Base-by-base conservation (phyloP, 371 early-diverging fungal species). In the Haplosporangium sp. region DNA sequence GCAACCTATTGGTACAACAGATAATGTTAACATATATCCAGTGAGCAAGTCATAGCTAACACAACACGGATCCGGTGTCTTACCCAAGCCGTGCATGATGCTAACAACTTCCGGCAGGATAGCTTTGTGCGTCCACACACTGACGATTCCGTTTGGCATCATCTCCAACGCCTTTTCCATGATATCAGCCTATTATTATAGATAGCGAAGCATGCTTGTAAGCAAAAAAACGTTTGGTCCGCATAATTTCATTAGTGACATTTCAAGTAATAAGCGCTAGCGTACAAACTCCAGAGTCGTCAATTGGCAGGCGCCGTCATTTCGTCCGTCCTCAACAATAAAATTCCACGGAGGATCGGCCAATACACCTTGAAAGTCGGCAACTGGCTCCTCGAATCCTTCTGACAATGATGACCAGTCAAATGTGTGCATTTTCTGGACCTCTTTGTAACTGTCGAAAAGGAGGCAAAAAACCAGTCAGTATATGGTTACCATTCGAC, bases 271-370 rank as follows among this genome's bases (percentile, higher is more conserved):
- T 55, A 46, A 45, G 20, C 16, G n/a, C 5, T 5, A 16, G 43
- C 75, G 11, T 75, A 84, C 86, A 76, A 86, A 76, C 11, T 81
- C 61, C 36, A 64, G 56, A 0, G 84, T 48, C 13, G 82, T 86
- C 69, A 81, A 74, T 13, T 51, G 62, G 69, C 89, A 87, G 0
- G 55, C 67, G 0, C 86, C 86, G 67, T 89, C 87, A 42, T 86
- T 84, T 42, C 84, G 71, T 0, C 86, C 87, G 67, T 89, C 88
- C 18, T 82, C 82, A 5, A 86, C 80, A 69, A 85, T 84, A 53
- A 84, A 85, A 37, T 87, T 85, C 91, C 91, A 90, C 58, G 89
- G 89, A 12, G 89, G 91, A 74, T 90, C 91, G 1, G 87, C 84
- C 52, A 90, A 60, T 11, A 90, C 83, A 7, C 91, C 88, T 55